Percentiles rank a stretch among this genome's conserved stretches.
Conservation (phyloP, 805 yeast species). For the Cyberlindnera mrakii region DNA sequence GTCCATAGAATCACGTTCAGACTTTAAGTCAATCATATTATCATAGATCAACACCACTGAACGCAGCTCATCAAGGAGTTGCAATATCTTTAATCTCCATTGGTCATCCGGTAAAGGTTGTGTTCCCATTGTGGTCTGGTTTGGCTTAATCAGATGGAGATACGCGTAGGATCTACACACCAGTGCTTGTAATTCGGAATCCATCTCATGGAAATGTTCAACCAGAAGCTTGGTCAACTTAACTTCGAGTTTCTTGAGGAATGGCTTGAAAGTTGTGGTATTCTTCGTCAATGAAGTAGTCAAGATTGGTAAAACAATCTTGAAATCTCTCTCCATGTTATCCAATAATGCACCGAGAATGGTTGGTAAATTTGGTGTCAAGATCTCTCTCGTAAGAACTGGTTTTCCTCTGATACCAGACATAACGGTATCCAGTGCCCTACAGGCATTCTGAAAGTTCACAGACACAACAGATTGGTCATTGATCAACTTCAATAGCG, state of each 20-base stretch:
- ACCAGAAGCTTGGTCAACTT: constrained; percentile 33
- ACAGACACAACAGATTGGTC: constrained; percentile 24
- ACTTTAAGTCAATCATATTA: constrained; percentile 50
- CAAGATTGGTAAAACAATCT: constrained; percentile 32
- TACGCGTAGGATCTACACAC: constrained; percentile 48
- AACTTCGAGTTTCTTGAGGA: constrained; percentile 53
- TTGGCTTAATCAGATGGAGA: constrained; percentile 46
- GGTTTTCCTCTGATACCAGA: constrained; percentile 68
- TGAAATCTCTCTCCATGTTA: constrained; percentile 30
- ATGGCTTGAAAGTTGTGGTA: constrained; percentile 79
- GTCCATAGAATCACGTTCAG: constrained; percentile 44
- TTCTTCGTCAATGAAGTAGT: constrained; percentile 45
- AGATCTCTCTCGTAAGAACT: constrained; percentile 72
- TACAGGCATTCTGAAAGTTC: constrained; percentile 27
- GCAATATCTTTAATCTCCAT: constrained; percentile 42
- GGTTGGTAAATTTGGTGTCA: constrained; percentile 71
- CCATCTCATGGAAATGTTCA: constrained; percentile 32
- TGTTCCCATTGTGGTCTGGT: constrained; percentile 23
- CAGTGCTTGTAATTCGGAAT: constrained; percentile 31
- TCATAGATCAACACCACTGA: constrained; percentile 52
- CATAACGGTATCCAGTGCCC: constrained; percentile 26
- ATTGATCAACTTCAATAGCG: constrained; percentile 30
- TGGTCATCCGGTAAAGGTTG: constrained; percentile 34
- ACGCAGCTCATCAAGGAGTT: constrained; percentile 46
- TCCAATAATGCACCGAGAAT: constrained; percentile 52